Percentiles rank a stretch among this genome's conserved stretches.
Evolutionary conservation across 495 filamentous ascomycete genomes (phyloP).

Genomic region (Penicillium samsonianum): DNA sequence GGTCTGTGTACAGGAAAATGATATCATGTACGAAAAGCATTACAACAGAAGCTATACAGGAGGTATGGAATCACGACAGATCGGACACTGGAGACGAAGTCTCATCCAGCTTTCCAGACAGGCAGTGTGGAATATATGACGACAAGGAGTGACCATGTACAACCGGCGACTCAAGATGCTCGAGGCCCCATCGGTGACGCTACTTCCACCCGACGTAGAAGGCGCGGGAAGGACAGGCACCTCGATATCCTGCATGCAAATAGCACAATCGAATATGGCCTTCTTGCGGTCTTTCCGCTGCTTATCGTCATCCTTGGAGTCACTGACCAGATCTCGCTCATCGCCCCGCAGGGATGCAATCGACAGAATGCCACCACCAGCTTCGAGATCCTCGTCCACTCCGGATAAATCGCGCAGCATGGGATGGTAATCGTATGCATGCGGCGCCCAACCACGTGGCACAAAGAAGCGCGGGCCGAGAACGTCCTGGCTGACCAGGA

Average conservation of each 20-base stretch:
- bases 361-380: conserved; percentile 64
- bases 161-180: conserved; percentile 73
- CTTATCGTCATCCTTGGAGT: conserved; percentile 42
- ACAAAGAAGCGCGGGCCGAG: conserved; percentile 82
- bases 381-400: conserved; percentile 66
- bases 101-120: conserved; percentile 97
- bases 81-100: conserved; percentile 89
- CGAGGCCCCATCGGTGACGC: conserved; percentile 59
- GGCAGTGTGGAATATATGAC: conserved; percentile 91
- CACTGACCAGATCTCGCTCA: conserved; percentile 41
- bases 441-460: conserved; percentile 68
- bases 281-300: conserved; percentile 52
- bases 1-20: conserved; percentile 12
- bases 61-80: conserved; percentile 87
- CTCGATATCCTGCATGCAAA: conserved; percentile 88
- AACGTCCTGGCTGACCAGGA: conserved; percentile 75
- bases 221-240: conserved; percentile 73
- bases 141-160: conserved; percentile 97
- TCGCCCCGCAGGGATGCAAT: conserved; percentile 61
- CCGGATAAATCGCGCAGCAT: conserved; percentile 66
- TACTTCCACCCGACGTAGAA: conserved; percentile 46
- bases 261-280: conserved; percentile 83
- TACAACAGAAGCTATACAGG: conserved; percentile 58
- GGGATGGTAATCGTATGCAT: conserved; percentile 95
- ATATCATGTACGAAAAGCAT: conserved; percentile 9